Evolutionary conservation across 345 rosid genomes (phyloP).

Genomic region (Eucalyptus regnans): DNA sequence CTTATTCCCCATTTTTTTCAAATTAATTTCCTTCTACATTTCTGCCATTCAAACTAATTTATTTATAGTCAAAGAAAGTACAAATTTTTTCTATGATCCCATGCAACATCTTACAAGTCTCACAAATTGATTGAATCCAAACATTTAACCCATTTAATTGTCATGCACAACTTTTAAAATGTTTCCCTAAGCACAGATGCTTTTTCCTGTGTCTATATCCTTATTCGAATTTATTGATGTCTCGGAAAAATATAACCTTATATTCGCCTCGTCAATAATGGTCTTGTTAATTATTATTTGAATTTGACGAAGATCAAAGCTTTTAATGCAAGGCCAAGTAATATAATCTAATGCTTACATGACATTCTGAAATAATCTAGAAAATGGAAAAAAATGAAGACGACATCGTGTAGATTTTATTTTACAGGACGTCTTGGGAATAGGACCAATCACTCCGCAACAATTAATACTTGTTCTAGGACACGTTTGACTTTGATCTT

Average conservation of each 20-base stretch:
- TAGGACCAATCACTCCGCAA: background rate
- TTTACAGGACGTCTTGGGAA: background rate
- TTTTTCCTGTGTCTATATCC: background rate
- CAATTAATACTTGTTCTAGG: background rate
- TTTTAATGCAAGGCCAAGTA: background rate
- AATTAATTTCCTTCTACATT: background rate
- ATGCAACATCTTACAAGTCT: background rate
- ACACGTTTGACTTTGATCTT: background rate
- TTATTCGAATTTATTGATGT: background rate
- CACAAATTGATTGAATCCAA: background rate
- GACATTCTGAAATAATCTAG: background rate
- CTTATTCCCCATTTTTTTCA: background rate
- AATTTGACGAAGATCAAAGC: background rate
- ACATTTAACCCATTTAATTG: background rate
- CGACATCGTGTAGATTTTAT: background rate
- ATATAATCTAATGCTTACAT: background rate
- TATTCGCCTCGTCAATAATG: background rate
- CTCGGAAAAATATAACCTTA: background rate
- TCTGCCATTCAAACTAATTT: background rate
- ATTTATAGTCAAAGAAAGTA: background rate
- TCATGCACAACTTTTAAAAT: background rate
- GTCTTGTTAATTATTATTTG: background rate
- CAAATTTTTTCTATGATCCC: background rate
- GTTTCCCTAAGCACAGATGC: background rate
- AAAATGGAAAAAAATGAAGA: background rate